Base-by-base conservation (phyloP, 495 filamentous ascomycete species). In the Aspergillus panamensis region DNA sequence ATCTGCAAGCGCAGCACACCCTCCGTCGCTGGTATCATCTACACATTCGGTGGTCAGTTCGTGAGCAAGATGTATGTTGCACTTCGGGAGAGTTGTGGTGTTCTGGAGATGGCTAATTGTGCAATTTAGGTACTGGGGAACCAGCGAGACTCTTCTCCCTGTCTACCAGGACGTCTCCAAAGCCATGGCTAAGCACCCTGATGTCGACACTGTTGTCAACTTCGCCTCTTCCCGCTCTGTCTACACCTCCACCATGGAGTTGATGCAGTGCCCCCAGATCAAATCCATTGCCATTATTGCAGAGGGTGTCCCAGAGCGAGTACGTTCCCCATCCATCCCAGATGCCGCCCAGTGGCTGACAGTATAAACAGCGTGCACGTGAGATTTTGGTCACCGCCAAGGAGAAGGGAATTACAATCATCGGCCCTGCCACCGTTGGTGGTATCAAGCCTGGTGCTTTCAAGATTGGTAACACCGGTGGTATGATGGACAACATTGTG, bases 401-500 rank as follows among this genome's bases (percentile, higher is more conserved):
- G 77, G 92, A 96, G 84, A 98, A 97, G 85, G 93, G 93, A 50
- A 90, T 98, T 73, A 97, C 92, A 68, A 98, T 98, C 77, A 96
- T 98, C 69, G 94, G 94, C 55, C 94, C 94, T 59, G 94, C 94
- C 58, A 98, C 94, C 54, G 94, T 98, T 61, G 94, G 94, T 85
- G 94, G 94, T 69, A 97, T 98, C 82, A 98, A 98, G 84, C 94
- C 94, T 59, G 95, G 94, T 76, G 87, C 89, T 70, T 98, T 89
- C 86, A 98, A 97, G 86, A 98, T 98, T 62, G 94, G 94, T 75
- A 98, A 98, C 84, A 98, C 94, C 61, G 94, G 94, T 84, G 94
- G 94, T 76, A 98, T 98, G 94, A 98, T 98, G 94, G 94, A 98
- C 84, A 98, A 98, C 84, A 98, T 98, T 67, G 94, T 98, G 58